phyloP scores from a whole-genome alignment of 2,329 filamentous ascomycete genomes.

The Harringtonia lauricola region DNA sequence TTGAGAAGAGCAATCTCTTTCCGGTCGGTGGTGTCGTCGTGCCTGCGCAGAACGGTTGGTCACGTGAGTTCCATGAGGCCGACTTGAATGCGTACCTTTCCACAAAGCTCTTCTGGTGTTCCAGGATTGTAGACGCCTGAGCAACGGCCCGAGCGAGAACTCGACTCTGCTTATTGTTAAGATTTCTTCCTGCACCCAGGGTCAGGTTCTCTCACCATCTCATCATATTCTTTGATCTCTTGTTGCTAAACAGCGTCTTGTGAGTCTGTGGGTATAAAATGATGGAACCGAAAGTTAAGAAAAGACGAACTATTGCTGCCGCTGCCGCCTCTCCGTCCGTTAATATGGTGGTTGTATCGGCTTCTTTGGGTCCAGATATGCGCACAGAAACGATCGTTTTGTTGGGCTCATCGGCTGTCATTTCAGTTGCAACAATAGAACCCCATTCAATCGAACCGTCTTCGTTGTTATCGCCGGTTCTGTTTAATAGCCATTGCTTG shows the following conservation, averaged over 20 bases:
- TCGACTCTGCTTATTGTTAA: constrained; percentile 2
- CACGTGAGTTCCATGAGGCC: not conserved
- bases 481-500: not conserved
- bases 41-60: not conserved
- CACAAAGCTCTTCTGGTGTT: not conserved
- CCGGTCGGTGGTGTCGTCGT: constrained; percentile 1
- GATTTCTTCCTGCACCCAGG: too few species aligned
- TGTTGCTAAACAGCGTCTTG: not conserved
- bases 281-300: not conserved
- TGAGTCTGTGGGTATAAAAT: not conserved
- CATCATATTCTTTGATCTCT: constrained; percentile 3
- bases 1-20: constrained; percentile 18
- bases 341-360: not conserved
- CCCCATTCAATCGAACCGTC: constrained; percentile 1
- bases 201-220: constrained; percentile 8
- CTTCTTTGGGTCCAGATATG: not conserved
- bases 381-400: not conserved
- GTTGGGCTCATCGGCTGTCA: not conserved
- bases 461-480: not conserved
- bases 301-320: not conserved
- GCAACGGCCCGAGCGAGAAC: constrained; percentile 2
- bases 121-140: not conserved
- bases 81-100: not conserved
- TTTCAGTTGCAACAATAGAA: not conserved
- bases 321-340: not conserved